phyloP scores from a whole-genome alignment of 768 basidiomycete species.

The Collybiopsis confluens region DNA sequence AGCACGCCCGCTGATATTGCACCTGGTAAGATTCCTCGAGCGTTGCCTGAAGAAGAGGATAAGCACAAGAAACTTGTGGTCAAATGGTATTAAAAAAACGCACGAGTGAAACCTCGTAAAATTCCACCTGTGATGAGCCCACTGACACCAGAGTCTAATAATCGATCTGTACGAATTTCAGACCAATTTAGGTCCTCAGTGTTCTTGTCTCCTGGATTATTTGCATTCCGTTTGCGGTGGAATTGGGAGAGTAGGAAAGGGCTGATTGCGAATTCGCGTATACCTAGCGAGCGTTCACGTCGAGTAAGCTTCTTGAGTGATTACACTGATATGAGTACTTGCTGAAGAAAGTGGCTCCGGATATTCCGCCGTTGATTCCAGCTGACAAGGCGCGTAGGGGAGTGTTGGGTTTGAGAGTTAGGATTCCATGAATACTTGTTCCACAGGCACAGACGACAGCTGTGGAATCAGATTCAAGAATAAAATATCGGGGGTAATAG shows the following conservation, averaged over 20 bases:
- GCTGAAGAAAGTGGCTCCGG: conserved; percentile 79
- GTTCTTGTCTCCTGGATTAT: no score
- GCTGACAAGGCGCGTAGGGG: conserved; percentile 52
- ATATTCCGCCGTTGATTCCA: conserved; percentile 68
- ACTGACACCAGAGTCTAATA: conserved; percentile 71
- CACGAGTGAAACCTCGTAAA: conserved; percentile 54
- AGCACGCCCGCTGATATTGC: conserved; percentile 53
- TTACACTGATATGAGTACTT: conserved; percentile 19
- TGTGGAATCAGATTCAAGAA: no score
- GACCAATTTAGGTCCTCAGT: conserved; percentile 36
- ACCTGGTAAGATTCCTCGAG: conserved; percentile 52
- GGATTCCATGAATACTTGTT: conserved; percentile 40
- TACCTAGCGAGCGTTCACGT: conserved; percentile 30
- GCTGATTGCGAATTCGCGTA: conserved; percentile 72
- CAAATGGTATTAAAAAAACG: conserved; percentile 21
- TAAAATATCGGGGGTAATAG: conserved; percentile 21
- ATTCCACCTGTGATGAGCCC: conserved; percentile 66
- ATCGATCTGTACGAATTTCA: conserved; percentile 52
- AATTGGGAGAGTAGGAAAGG: conserved; percentile 57
- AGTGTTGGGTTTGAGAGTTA: conserved; percentile 43
- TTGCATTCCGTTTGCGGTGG: conserved; percentile 32
- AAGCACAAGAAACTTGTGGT: conserved; percentile 5
- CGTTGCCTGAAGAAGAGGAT: conserved; percentile 50
- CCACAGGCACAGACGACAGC: conserved; percentile 54
- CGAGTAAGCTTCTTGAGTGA: no score